phyloP scores from a whole-genome alignment of 768 basidiomycete genomes.

The Tulasnella sp. region DNA sequence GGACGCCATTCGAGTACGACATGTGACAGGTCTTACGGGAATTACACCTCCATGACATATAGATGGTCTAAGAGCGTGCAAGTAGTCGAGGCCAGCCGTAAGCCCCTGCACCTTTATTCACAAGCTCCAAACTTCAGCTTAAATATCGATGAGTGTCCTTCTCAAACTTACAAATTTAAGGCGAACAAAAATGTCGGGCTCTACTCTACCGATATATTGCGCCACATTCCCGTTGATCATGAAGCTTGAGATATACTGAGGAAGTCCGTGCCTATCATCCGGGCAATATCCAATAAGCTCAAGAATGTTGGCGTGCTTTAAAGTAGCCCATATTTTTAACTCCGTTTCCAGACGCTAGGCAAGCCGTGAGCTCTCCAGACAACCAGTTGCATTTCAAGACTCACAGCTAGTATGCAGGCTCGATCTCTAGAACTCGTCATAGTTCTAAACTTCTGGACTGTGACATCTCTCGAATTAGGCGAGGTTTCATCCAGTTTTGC shows the following conservation, averaged over 20 bases:
- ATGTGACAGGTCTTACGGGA: not conserved
- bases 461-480: not conserved
- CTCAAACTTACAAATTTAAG: not conserved
- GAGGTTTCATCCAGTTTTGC: not conserved
- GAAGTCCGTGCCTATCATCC: not conserved
- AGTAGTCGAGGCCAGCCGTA: not conserved
- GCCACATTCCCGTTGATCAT: not conserved
- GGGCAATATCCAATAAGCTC: not conserved
- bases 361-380: not conserved
- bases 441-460: not conserved
- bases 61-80: not conserved
- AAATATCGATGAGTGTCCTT: too few species aligned
- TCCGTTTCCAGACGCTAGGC: not conserved
- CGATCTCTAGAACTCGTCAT: too few species aligned
- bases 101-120: not conserved
- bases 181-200: not conserved
- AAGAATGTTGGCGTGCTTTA: not conserved
- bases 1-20: not conserved
- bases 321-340: not conserved
- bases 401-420: too few species aligned
- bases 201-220: not conserved
- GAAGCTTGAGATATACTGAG: not conserved
- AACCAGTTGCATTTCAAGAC: too few species aligned
- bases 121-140: not conserved
- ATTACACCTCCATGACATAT: not conserved